Evolutionary conservation across 1,139 yeast genomes (phyloP), one percentile per base, ranked within the genome.

Genomic region (Neolecta irregularis): DNA sequence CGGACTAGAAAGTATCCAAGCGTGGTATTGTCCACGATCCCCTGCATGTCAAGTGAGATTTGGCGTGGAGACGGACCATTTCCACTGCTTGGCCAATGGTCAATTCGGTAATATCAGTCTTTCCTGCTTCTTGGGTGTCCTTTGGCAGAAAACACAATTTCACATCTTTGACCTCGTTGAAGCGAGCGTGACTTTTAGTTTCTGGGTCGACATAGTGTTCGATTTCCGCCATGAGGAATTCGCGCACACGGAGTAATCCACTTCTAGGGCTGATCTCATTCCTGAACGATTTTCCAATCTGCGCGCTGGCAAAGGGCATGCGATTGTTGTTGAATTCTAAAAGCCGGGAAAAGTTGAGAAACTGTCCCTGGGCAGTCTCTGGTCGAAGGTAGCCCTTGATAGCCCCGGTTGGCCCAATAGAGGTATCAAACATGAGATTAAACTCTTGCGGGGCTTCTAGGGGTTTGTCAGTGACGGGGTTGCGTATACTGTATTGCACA

Each of bases 351-450:
- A 91, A 91, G 68, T 91, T 91, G 54, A 91, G 68, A 60, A 91
- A 91, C 62, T 91, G 98, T 52, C 99, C 98, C 65, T 91, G 99
- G 20, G 99, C 99, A 44, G 99, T 91, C 64, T 91, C 99, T 41
- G 99, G 99, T 61, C 99, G 75, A 55, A 91, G 64, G 61, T 70
- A 91, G 48, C 98, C 98, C 65, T 79, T 83, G 59, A 85, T 64
- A 55, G 76, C 83, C 53, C 98, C 98, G 40, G 95, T 79, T 43
- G 99, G 98, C 37, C 99, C 99, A 57, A 91, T 91, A 41, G 94
- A 94, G 40, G 99, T 91, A 60, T 85, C 96, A 56, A 91, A 91
- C 98, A 91, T 91, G 60, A 91, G 73, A 64, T 91, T 91, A 72
- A 91, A 91, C 56, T 83, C 95, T 46, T 68, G 72, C 47, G 99